These are phyloP conservation scores for Fraxinus velutina DNA, from an alignment of 305 asterid species.

Conservation along the genomic window DNA sequence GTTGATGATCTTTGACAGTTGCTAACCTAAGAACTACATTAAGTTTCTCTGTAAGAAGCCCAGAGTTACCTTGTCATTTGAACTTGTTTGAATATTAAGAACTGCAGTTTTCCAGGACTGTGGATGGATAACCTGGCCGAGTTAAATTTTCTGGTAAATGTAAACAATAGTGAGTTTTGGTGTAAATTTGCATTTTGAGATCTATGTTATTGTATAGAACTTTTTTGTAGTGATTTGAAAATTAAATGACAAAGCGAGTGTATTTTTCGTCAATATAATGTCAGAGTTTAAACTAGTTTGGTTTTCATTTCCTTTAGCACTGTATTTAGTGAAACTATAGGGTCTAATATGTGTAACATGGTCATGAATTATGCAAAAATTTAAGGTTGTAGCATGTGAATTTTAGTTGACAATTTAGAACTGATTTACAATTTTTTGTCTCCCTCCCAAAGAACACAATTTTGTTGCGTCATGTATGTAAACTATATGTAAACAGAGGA, in stretches of 20 bases:
- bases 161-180: not conserved
- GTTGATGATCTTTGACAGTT: constrained; percentile 1
- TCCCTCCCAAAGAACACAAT: not conserved
- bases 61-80: constrained; percentile 3
- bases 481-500: not conserved
- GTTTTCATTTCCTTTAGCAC: not conserved
- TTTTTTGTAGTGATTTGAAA: not conserved
- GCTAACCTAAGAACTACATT: not conserved
- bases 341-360: not conserved
- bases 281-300: not conserved
- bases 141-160: constrained; percentile 8
- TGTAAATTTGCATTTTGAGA: not conserved
- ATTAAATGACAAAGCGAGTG: not conserved
- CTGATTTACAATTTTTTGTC: not conserved
- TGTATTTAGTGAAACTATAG: not conserved
- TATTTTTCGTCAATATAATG: not conserved
- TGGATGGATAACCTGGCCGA: constrained; percentile 9
- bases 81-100: constrained; percentile 17
- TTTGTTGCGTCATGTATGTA: not conserved
- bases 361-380: not conserved
- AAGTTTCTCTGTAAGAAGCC: not conserved
- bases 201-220: not conserved
- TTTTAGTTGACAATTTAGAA: not conserved
- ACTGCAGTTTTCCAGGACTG: constrained; percentile 10
- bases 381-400: not conserved